phyloP scores from a whole-genome alignment of 2,329 filamentous ascomycete genomes.

The Calonectria crousiana region DNA sequence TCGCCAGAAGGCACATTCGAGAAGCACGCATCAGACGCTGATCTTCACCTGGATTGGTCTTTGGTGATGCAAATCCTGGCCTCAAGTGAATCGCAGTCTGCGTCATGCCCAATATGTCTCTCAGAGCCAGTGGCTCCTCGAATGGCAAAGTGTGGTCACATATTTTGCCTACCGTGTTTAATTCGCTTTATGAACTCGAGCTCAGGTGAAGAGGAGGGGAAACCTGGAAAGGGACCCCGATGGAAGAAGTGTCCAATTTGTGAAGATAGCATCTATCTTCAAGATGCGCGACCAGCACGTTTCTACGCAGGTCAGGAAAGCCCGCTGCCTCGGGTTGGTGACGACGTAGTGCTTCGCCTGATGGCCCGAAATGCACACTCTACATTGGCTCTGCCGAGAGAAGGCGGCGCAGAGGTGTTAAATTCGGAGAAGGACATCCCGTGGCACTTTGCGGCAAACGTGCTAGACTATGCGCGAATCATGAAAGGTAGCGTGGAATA shows the following conservation, averaged over 20 bases:
- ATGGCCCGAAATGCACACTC: conserved; percentile 85
- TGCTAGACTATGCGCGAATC: conserved; percentile 92
- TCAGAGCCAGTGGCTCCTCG: conserved; percentile 92
- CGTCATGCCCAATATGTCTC: conserved; percentile 94
- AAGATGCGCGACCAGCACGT: conserved; percentile 87
- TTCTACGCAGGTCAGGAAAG: conserved; percentile 93
- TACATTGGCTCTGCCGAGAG: conserved; percentile 88
- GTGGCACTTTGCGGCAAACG: conserved; percentile 95
- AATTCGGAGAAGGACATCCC: conserved; percentile 82
- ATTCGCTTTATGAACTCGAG: conserved; percentile 95
- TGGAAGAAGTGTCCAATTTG: conserved; percentile 99
- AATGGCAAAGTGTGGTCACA: conserved; percentile 97
- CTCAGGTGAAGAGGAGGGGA: conserved; percentile 76
- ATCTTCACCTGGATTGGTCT: conserved; percentile 91
- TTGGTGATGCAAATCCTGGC: conserved; percentile 92
- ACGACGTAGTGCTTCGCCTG: conserved; percentile 89
- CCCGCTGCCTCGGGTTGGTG: conserved; percentile 82
- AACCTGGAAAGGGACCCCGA: conserved; percentile 76
- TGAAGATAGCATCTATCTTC: conserved; percentile 92
- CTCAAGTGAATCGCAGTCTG: conserved; percentile 87
- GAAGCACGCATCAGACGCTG: conserved; percentile 85
- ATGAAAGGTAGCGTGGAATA: conserved; percentile 96
- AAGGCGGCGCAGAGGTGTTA: conserved; percentile 78
- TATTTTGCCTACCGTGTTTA: conserved; percentile 93
- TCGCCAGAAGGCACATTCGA: conserved; percentile 84